Evolutionary conservation across 1,284 basidiomycete genomes (phyloP).

Genomic region (Gastroboletus turbinatus): DNA sequence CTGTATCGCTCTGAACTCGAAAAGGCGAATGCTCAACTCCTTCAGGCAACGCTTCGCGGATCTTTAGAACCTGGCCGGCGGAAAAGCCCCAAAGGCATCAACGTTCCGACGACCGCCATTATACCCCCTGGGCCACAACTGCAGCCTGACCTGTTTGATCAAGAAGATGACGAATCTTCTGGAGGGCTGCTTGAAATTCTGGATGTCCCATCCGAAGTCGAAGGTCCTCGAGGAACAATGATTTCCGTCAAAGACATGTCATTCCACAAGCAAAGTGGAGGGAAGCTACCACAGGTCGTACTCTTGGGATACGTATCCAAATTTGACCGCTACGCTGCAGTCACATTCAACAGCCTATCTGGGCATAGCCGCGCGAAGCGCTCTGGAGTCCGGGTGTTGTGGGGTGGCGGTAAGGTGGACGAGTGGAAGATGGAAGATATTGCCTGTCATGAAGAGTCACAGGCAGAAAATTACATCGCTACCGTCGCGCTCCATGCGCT

Average conservation of each 20-base stretch:
- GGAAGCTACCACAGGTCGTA: conserved; percentile 69
- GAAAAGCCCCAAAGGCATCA: neutral
- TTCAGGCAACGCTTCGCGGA: conserved; percentile 59
- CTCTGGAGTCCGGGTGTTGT: conserved; percentile 68
- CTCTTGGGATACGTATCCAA: conserved; percentile 68
- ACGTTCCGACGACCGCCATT: conserved; percentile 1
- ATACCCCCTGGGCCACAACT: neutral
- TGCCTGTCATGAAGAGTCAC: conserved; percentile 74
- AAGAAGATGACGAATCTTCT: conserved; percentile 47
- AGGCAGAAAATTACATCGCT: conserved; percentile 92
- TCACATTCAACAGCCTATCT: conserved; percentile 67
- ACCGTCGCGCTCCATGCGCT: conserved; percentile 83
- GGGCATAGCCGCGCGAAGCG: conserved; percentile 70
- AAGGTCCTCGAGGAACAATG: conserved; percentile 52
- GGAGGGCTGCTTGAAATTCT: conserved; percentile 79
- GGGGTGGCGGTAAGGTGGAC: conserved; percentile 62
- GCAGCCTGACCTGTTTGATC: conserved; percentile 49
- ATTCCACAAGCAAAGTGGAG: conserved; percentile 80
- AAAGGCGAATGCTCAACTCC: conserved; percentile 47
- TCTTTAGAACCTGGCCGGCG: conserved; percentile 1
- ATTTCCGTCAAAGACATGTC: conserved; percentile 74
- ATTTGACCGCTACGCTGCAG: conserved; percentile 71
- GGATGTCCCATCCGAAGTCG: conserved; percentile 60
- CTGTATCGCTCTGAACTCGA: conserved; percentile 58
- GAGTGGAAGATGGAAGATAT: conserved; percentile 85